These are phyloP conservation scores for Talaromyces marneffei DNA, from an alignment of 2,329 filamentous ascomycete species.

Conservation along the genomic window DNA sequence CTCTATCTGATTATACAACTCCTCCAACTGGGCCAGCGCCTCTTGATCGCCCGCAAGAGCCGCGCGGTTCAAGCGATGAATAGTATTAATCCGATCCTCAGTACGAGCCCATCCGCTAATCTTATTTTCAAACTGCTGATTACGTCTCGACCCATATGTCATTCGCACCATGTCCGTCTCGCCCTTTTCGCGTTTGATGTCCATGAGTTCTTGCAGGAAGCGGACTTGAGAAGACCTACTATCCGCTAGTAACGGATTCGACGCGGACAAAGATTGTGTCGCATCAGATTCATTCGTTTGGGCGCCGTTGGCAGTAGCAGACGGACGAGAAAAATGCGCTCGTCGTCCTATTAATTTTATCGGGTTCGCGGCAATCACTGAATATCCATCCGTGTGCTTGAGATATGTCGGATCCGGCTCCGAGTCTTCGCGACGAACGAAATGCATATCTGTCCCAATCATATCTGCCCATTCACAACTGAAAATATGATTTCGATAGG, in stretches of 20 bases:
- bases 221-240: constrained; percentile 33
- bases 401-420: constrained; percentile 45
- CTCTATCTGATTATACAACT: constrained; percentile 30
- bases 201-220: constrained; percentile 62
- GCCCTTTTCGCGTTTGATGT: constrained; percentile 58
- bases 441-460: constrained; percentile 76
- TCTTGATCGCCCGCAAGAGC: constrained; percentile 33
- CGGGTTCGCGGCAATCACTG: constrained; percentile 65
- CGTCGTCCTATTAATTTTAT: constrained; percentile 65
- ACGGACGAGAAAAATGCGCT: constrained; percentile 50
- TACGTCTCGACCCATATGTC: constrained; percentile 44
- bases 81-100: constrained; percentile 32
- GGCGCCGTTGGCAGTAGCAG: not conserved
- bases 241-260: not conserved
- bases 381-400: constrained; percentile 47
- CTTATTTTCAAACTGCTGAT: constrained; percentile 27
- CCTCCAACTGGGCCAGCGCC: constrained; percentile 32
- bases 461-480: constrained; percentile 75
- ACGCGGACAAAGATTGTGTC: not conserved
- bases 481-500: constrained; percentile 72
- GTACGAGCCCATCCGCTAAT: constrained; percentile 34
- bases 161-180: constrained; percentile 62
- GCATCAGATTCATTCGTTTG: not conserved
- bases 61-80: constrained; percentile 32
- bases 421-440: constrained; percentile 50